Evolutionary conservation across 257 asterid genomes (phyloP), one percentile per base, ranked within the genome.

Genomic region (Ophiorrhiza pumila): DNA sequence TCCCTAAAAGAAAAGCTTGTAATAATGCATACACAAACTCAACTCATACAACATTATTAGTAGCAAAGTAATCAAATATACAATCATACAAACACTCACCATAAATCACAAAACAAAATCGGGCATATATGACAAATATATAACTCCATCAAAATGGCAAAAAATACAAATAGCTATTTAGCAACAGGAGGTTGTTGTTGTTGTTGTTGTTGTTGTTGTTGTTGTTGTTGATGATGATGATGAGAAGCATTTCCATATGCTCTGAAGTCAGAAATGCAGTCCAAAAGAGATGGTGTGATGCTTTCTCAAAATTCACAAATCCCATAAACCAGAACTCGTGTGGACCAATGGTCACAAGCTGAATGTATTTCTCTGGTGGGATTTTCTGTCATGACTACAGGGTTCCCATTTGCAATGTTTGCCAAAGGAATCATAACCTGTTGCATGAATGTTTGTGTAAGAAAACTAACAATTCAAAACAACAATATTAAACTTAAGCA

Each of bases 261-360:
- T 73, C 85, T 78, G 68, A 73, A 88, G 60, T 84, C 79, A 0
- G 92, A 82, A 13, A 90, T 78, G 7, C 55, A 76, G n/a, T 84
- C 90, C 66, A n/a, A n/a, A 88, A 74, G 32, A 90, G 81, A 83
- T 88, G 83, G n/a, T n/a, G n/a, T n/a, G n/a, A n/a, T n/a, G n/a
- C n/a, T n/a, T n/a, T n/a, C n/a, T n/a, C n/a, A n/a, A 79, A 90
- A 32, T 72, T 86, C 17, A 90, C 89, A 10, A 90, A 85, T 37
- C 96, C 95, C 96, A 88, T 90, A 76, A 88, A 88, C 96, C 96
- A 90, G 62, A 90, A 90, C 62, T 90, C 96, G 25, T 90, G 96
- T 9, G 86, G 82, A 47, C 88, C 96, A 17, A 77, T 71, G 0
- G 90, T 88, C 59, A 83, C 82, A 0, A 88, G 49, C 45, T 87